Evolutionary conservation across 495 filamentous ascomycete species (phyloP).

Genomic region (Aspergillus olivimuriae): DNA sequence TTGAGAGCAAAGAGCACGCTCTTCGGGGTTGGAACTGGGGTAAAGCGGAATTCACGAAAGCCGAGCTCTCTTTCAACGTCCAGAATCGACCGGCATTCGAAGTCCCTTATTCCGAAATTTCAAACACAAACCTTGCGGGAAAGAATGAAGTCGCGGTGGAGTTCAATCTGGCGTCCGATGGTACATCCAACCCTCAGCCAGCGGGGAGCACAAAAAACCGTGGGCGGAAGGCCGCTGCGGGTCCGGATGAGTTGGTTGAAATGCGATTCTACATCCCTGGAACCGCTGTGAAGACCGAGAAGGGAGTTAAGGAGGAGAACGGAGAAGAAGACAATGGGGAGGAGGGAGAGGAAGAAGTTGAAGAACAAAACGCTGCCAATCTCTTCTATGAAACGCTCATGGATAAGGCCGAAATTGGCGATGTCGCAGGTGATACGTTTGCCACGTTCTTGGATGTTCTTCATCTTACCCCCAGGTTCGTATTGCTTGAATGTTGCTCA

Average conservation of each 20-base stretch:
- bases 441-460: slow-evolving; percentile 96
- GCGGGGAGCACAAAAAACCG: slow-evolving; percentile 71
- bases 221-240: slow-evolving; percentile 83
- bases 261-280: slow-evolving; percentile 99
- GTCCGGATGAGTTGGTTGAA: slow-evolving; percentile 88
- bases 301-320: slow-evolving; percentile 49
- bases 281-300: slow-evolving; percentile 77
- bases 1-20: slow-evolving; percentile 89
- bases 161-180: slow-evolving; percentile 67
- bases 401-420: slow-evolving; percentile 98
- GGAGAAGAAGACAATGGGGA: slow-evolving; percentile 67
- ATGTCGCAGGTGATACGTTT: slow-evolving; percentile 94
- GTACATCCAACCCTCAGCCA: slow-evolving; percentile 61
- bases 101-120: slow-evolving; percentile 94
- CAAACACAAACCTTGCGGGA: slow-evolving; percentile 94
- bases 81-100: slow-evolving; percentile 97
- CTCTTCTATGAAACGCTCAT: slow-evolving; percentile 96
- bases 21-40: slow-evolving; percentile 99
- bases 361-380: slow-evolving; percentile 89
- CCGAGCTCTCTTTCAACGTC: slow-evolving; percentile 92
- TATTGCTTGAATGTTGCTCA: background rate
- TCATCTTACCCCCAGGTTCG: slow-evolving; percentile 91
- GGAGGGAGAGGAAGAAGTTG: slow-evolving; percentile 59
- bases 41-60: slow-evolving; percentile 93
- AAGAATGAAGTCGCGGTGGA: slow-evolving; percentile 98